These are phyloP conservation scores for Carex myosuroides DNA, from an alignment of 176 grass and related monocot species.

Conservation along the genomic window DNA sequence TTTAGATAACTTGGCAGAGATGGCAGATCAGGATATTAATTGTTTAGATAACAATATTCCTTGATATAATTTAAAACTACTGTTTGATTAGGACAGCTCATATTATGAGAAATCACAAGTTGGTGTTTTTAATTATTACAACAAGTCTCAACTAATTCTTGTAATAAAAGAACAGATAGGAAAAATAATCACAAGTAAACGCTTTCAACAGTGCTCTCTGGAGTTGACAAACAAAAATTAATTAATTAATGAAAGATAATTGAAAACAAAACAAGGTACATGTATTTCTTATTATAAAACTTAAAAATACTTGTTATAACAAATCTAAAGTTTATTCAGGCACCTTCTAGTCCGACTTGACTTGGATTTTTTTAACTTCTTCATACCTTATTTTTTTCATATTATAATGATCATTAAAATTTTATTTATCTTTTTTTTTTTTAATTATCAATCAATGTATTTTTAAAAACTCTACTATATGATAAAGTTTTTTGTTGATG, in stretches of 20 bases:
- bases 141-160: neutral
- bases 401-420: neutral
- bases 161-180: neutral
- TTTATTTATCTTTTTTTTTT: neutral
- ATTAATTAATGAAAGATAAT: neutral
- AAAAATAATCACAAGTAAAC: slow-evolving; percentile 14
- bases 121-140: neutral
- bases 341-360: neutral
- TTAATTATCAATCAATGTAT: neutral
- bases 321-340: neutral
- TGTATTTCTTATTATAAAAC: neutral
- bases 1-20: neutral
- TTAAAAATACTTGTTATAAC: neutral
- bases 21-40: neutral
- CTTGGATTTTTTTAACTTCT: neutral
- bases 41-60: neutral
- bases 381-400: neutral
- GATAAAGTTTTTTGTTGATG: no score
- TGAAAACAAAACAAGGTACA: neutral
- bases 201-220: neutral
- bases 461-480: no score
- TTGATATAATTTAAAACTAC: neutral
- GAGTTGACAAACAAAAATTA: neutral
- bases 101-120: slow-evolving; percentile 11
- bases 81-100: neutral